phyloP scores from a whole-genome alignment of 768 basidiomycete genomes.

The Pleurotus tuoliensis region DNA sequence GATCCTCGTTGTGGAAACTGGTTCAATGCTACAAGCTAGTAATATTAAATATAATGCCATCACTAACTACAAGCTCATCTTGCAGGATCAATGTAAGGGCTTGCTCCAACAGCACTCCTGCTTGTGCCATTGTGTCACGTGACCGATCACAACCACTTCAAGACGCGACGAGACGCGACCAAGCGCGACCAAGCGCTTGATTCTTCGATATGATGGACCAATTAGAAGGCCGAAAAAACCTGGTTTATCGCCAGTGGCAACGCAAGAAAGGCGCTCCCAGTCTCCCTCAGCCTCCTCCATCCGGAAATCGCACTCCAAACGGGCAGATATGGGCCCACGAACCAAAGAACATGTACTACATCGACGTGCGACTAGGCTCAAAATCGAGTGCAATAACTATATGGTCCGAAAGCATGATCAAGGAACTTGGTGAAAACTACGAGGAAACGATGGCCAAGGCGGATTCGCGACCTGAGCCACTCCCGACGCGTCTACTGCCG shows the following conservation, averaged over 20 bases:
- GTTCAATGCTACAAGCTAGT: no score
- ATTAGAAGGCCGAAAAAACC: background rate
- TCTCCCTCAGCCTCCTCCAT: conserved; percentile 15
- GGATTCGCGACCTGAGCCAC: background rate
- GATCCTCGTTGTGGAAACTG: no score
- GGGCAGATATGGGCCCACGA: conserved; percentile 23
- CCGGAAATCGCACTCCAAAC: conserved; percentile 19
- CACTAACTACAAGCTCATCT: no score
- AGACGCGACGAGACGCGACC: no score
- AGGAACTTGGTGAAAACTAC: conserved; percentile 24
- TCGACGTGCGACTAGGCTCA: conserved; percentile 19
- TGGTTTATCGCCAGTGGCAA: background rate
- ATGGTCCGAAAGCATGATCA: conserved; percentile 32
- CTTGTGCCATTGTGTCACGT: no score
- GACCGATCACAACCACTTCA: no score
- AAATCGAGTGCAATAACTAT: conserved; percentile 19
- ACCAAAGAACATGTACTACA: conserved; percentile 21
- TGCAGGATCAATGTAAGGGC: no score
- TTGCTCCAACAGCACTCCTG: no score
- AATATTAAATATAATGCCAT: no score
- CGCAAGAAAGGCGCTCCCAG: background rate
- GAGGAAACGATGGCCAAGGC: background rate
- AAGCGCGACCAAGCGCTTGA: no score
- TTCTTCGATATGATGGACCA: no score
- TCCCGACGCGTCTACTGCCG: background rate